Evolutionary conservation across 2,329 filamentous ascomycete species (phyloP).

Genomic region (Pseudopithomyces maydicus): DNA sequence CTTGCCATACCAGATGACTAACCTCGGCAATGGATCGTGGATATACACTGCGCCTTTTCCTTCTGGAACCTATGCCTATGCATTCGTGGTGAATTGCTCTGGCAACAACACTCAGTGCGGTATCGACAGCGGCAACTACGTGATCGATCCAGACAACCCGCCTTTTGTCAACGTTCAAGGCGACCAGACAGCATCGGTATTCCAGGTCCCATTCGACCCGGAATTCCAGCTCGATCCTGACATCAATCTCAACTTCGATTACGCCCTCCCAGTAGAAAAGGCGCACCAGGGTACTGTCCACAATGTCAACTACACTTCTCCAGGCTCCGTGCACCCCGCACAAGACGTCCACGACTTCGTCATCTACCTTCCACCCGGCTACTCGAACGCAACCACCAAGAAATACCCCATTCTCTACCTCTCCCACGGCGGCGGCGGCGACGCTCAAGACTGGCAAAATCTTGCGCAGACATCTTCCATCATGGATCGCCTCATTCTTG

Average conservation of each 20-base stretch:
- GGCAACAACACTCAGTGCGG: neutral
- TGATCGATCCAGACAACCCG: neutral
- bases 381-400: neutral
- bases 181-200: neutral
- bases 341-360: neutral
- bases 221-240: neutral
- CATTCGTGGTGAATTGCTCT: neutral
- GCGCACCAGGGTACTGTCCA: neutral
- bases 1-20: neutral
- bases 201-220: neutral
- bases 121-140: neutral
- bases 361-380: neutral
- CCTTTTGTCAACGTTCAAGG: neutral
- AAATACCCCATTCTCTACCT: neutral
- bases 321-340: neutral
- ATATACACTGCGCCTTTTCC: neutral
- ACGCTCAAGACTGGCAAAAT: neutral
- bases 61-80: neutral
- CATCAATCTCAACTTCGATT: neutral
- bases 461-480: neutral
- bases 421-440: neutral
- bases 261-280: neutral
- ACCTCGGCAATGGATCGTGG: neutral
- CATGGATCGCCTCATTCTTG: neutral
- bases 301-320: neutral